Percentiles rank a stretch among this genome's conserved stretches.
Evolutionary conservation across 305 asterid species (phyloP).

Genomic region (Solanum hybrid): DNA sequence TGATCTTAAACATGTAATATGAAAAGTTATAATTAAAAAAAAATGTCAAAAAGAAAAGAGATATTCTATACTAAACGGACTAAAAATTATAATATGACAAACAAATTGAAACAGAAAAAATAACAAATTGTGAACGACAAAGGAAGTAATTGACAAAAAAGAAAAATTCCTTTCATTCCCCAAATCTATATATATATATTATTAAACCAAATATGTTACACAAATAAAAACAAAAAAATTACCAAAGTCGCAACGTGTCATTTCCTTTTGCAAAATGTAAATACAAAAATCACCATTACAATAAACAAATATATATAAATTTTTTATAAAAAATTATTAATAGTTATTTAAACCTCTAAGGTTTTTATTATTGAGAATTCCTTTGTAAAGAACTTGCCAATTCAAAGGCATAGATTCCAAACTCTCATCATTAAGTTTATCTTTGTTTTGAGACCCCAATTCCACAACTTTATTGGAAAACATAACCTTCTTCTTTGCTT

Average conservation of each 20-base stretch:
- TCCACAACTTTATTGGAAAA: slow-evolving; percentile 30
- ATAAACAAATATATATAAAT: neutral
- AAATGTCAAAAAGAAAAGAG: too few species aligned
- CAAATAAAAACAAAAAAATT: neutral
- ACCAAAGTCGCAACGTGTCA: neutral
- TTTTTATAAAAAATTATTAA: neutral
- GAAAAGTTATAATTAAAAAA: too few species aligned
- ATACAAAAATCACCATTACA: neutral
- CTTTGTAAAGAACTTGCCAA: slow-evolving; percentile 75
- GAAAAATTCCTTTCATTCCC: neutral
- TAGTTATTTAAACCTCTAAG: slow-evolving; percentile 10
- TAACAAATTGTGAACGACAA: neutral
- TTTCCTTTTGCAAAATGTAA: neutral
- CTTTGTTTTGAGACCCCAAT: neutral
- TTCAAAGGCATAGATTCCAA: slow-evolving; percentile 60
- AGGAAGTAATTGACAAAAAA: neutral
- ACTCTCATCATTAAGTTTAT: slow-evolving; percentile 19
- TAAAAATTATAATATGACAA: too few species aligned
- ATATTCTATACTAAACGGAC: too few species aligned
- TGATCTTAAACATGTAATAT: too few species aligned
- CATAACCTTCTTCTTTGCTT: slow-evolving; percentile 49
- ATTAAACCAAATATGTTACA: neutral
- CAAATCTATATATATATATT: neutral
- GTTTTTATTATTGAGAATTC: slow-evolving; percentile 45
- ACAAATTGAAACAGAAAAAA: too few species aligned